Conservation (phyloP, 2,329 filamentous ascomycete species). For the Emergomyces africanus region DNA sequence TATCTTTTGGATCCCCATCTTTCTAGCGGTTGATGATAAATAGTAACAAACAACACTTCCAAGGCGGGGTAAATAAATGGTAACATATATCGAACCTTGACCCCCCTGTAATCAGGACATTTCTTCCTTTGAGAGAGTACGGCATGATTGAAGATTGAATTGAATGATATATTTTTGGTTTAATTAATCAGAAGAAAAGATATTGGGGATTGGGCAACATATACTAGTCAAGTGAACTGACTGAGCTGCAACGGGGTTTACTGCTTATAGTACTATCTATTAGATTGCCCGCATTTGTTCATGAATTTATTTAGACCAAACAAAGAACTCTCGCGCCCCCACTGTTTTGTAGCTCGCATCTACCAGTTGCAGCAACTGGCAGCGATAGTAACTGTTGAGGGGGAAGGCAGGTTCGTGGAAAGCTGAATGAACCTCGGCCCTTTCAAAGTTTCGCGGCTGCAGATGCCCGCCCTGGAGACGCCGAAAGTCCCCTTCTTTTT, state of each 20-base stretch:
- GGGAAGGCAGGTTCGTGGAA: neutral
- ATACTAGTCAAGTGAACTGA: neutral
- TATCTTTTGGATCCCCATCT: neutral
- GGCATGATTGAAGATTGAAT: conserved; percentile 38
- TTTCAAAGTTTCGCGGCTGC: neutral
- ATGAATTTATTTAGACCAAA: neutral
- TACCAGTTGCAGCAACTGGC: neutral
- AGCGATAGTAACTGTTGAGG: neutral
- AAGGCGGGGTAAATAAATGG: neutral
- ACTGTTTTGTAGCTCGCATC: neutral
- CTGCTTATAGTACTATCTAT: neutral
- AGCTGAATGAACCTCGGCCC: neutral
- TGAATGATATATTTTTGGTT: neutral
- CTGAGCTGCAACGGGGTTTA: too few species aligned
- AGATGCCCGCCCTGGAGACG: neutral
- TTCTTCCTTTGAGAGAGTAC: conserved; percentile 48
- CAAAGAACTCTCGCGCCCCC: neutral
- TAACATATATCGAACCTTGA: conserved; percentile 36
- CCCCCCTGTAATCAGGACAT: conserved; percentile 52
- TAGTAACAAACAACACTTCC: neutral
- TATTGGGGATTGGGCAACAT: neutral
- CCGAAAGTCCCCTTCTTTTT: neutral
- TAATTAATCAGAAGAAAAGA: too few species aligned
- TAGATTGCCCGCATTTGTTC: neutral
- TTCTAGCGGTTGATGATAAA: neutral